Percentiles rank a stretch among this genome's conserved stretches.
Conservation (phyloP, 768 basidiomycete genomes). For the Atractiella rhizophila region DNA sequence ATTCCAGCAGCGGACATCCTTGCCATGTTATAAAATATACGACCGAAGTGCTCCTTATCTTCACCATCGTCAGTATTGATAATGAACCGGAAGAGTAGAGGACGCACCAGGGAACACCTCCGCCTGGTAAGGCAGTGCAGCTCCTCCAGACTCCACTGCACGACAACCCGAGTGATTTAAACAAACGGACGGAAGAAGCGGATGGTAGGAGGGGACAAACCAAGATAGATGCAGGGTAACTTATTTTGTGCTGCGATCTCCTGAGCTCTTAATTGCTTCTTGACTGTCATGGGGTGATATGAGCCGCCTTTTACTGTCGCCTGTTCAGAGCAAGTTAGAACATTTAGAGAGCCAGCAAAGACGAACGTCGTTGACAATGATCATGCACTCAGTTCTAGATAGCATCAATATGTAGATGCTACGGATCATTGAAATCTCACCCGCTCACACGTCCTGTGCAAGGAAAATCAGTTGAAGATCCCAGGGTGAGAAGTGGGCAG, state of each 20-base stretch:
- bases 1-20: slow-evolving; percentile 12
- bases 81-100: neutral
- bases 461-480: too few relatives aligned
- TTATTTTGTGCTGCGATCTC: slow-evolving; percentile 79
- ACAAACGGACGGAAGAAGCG: neutral
- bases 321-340: neutral
- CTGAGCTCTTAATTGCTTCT: slow-evolving; percentile 84
- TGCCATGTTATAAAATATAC: slow-evolving; percentile 95
- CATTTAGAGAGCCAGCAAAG: slow-evolving; percentile 16
- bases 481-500: too few relatives aligned
- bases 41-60: slow-evolving; percentile 80
- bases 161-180: neutral
- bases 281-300: slow-evolving; percentile 30
- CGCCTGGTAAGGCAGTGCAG: slow-evolving; percentile 73
- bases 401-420: slow-evolving; percentile 22
- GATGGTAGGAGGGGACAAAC: slow-evolving; percentile 25
- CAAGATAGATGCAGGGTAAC: slow-evolving; percentile 73
- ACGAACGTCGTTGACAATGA: slow-evolving; percentile 83
- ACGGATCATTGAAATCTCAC: neutral
- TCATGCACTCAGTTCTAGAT: slow-evolving; percentile 54
- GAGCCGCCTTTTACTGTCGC: slow-evolving; percentile 10
- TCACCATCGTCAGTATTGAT: slow-evolving; percentile 40
- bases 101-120: slow-evolving; percentile 28
- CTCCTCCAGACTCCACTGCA: slow-evolving; percentile 76
- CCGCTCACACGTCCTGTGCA: slow-evolving; percentile 11